These are phyloP conservation scores for Mycena galericulata DNA, from an alignment of 768 basidiomycete genomes.

Conservation along the genomic window DNA sequence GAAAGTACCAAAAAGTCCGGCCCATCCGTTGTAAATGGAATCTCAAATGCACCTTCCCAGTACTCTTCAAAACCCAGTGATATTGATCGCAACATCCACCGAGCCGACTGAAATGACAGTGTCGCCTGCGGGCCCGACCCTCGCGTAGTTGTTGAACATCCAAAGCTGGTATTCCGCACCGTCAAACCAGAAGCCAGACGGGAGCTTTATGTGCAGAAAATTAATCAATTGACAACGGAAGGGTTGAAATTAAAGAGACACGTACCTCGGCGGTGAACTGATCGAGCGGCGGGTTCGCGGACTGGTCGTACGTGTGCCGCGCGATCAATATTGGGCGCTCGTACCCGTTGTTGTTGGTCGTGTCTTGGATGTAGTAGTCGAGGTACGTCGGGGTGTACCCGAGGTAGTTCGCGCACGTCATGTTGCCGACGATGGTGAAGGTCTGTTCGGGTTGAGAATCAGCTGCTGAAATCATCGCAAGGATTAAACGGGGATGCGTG, in stretches of 20 bases:
- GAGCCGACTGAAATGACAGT: slow-evolving; percentile 11
- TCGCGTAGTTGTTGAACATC: slow-evolving; percentile 16
- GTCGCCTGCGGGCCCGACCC: slow-evolving; percentile 9
- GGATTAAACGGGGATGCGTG: no score
- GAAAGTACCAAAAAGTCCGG: no score
- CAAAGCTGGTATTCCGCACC: slow-evolving; percentile 14
- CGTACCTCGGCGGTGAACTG: slow-evolving; percentile 15
- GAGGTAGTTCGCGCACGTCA: slow-evolving; percentile 20
- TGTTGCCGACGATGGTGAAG: slow-evolving; percentile 14
- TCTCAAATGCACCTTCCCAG: no score
- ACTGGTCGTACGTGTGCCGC: slow-evolving; percentile 14
- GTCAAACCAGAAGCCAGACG: slow-evolving; percentile 17
- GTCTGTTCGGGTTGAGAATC: no score
- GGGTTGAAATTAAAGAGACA: not conserved
- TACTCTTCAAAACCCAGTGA: slow-evolving; percentile 23
- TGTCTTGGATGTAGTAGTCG: slow-evolving; percentile 20
- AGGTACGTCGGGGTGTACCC: slow-evolving; percentile 24
- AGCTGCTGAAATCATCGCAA: no score
- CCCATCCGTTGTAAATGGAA: no score
- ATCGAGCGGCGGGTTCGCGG: slow-evolving; percentile 6
- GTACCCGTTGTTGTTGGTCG: slow-evolving; percentile 11
- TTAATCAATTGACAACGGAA: no score
- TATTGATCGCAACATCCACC: slow-evolving; percentile 6
- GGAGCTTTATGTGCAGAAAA: no score
- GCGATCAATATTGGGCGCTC: slow-evolving; percentile 14